Base-by-base conservation (phyloP, 192 early-diverging fungal species). In the Rhizoclosmatium sp. region DNA sequence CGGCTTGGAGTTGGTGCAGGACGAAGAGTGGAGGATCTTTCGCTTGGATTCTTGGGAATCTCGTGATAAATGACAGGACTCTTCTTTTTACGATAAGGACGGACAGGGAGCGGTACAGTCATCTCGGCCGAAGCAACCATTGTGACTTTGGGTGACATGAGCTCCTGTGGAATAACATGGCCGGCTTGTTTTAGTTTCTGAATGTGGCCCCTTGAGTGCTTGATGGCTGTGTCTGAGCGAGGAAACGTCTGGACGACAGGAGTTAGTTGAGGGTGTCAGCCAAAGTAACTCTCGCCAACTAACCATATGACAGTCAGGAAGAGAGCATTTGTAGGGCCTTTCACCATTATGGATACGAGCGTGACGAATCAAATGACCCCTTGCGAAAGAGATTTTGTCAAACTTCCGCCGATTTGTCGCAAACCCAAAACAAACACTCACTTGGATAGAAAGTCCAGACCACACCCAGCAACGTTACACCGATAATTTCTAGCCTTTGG, bases 321-420 rank as follows among this genome's bases (percentile, higher is more conserved):
- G n/a, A 16, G 74, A 59, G 60, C 74, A 75, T 42, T 64, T 75
- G 60, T 69, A 75, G 19, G 74, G 74, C 4, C 74, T 10, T 44
- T 64, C 74, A 19, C 74, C 74, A 23, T 56, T 75, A 65, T 75
- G 74, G 9, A 65, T 66, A 21, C 74, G 10, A 16, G 23, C 40
- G 47, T 75, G 74, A n/a, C 74, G 14, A 45, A 75, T 75, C 5
- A 75, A 44, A 42, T 75, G 74, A 5, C 74, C 74, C 66, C 66
- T 68, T 19, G 4, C 44, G 7, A 48, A 44, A n/a, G 10, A 31
- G 40, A 68, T 31, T 31, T 42, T 68, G 47, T 44, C 45, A 44
- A 44, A 44, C 47, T 10, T 42, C 47, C 19, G 45, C 42, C 9
- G 1, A 4, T 19, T 31, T 21, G 56, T 31, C 31, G 31, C 31